Base-by-base conservation (phyloP, 2,329 filamentous ascomycete species). In the Monosporascus sp. region DNA sequence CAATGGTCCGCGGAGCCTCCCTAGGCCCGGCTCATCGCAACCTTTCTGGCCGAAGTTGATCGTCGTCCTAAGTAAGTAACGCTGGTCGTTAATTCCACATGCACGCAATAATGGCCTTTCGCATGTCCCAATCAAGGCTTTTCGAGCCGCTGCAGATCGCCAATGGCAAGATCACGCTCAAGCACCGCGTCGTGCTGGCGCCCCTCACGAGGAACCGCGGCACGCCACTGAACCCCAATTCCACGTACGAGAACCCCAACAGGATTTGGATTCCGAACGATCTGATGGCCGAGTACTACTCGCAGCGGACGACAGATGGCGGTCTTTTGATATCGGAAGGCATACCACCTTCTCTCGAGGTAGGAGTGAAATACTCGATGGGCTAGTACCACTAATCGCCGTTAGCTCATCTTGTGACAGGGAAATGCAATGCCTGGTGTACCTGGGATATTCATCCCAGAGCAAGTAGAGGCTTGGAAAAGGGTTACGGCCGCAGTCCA, bases 401-500 rank as follows among this genome's bases (percentile, higher is more conserved):
- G 38, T 41, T 35, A 35, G 31, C 31, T 35, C 11, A 35, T 9
- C 31, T 35, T 14, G 1, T 35, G 31, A n/a, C n/a, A 46, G 48
- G 53, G 50, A 8, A 65, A 60, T 37, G 61, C 56, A 6, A 65
- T 64, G 61, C 60, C 68, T 26, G 77, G 79, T 53, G 74, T 76
- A 1, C 82, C 84, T 0, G 82, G 80, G 1, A 78, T 86, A 59
- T 85, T 74, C 63, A 77, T 64, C 48, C 65, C 73, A 2, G 73
- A 69, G 19, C 81, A 84, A 60, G 74, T 82, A 49, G 72, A 71
- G 2, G 76, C 72, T 1, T 87, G 84, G 84, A 80, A 78, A 56
- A 70, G 74, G 49, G 72, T 86, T 44, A 82, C 80, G 1, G 74
- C 78, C 49, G 79, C 76, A 3, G 82, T 86, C 3, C 84, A 87